A percentile compares a stretch with the other conserved stretches of the same genome.
Evolutionary conservation across 2,329 filamentous ascomycete species (phyloP).

Genomic region (Colletotrichum paranaense): DNA sequence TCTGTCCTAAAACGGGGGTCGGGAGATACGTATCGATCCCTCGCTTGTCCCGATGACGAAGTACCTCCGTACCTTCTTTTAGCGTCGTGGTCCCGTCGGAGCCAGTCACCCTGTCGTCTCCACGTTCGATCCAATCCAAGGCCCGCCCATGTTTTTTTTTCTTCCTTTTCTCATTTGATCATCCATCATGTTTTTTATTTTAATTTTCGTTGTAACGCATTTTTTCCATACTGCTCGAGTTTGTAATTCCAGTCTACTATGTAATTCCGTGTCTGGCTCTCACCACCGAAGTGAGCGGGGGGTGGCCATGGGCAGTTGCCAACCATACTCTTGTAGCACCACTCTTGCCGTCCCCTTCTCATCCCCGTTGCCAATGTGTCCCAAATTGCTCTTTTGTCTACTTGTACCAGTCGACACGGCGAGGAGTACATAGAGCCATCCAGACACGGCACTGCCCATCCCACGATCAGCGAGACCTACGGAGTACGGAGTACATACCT

Average conservation of each 20-base stretch:
- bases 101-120: conserved; percentile 25
- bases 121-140: conserved; percentile 10
- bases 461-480: neutral
- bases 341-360: neutral
- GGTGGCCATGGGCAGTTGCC: neutral
- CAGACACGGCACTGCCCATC: neutral
- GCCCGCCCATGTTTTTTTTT: conserved; percentile 10
- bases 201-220: neutral
- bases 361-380: neutral
- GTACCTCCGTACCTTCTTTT: conserved; percentile 16
- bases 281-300: neutral
- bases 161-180: neutral
- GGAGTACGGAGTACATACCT: too few relatives aligned
- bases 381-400: neutral
- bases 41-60: neutral
- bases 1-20: conserved; percentile 21
- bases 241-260: neutral
- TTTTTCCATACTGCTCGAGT: neutral
- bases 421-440: neutral
- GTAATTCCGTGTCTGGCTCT: neutral
- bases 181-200: neutral
- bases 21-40: conserved; percentile 2
- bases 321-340: conserved; percentile 1
- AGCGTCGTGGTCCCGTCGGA: conserved; percentile 1
- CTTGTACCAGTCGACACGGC: neutral